Evolutionary conservation across 2,329 filamentous ascomycete genomes (phyloP), one percentile per base, ranked within the genome.

Genomic region (Xylaria sp.): DNA sequence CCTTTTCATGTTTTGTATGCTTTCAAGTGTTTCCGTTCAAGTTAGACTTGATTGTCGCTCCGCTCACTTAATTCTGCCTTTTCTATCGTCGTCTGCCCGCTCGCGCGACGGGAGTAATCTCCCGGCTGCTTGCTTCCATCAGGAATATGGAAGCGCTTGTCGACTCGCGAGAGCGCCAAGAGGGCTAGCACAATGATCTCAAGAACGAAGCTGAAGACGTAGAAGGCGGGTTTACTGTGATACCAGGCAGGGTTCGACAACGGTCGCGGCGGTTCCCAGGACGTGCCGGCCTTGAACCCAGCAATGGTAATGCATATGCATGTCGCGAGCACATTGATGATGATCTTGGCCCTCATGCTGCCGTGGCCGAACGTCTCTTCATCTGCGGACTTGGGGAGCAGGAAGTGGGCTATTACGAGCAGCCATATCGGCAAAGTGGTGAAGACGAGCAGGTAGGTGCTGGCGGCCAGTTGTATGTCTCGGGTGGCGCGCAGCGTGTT

Each of bases 201-300:
- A 3, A 81, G 71, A 6, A 74, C 66, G 65, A 81, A 82, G 44
- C 75, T 72, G 44, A 81, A 81, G 23, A 76, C 72, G 69, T 82
- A 82, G 62, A 82, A 81, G 0, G 76, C 76, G 1, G 76, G 68
- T 50, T 77, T 80, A 62, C 75, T 73, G 44, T 78, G 74, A 28
- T 78, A 82, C 70, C 80, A 73, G 10, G 78, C 73, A 4, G 76
- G 76, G 25, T 76, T 23, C 5, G 51, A 65, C 9, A 70, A 54
- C 0, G 70, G 74, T 4, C 72, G 72, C 9, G 75, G 74, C 3
- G 77, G 62, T 54, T 75, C 74, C 66, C 76, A 77, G 12, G 72
- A 32, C 3, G 72, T 72, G 15, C 79, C 78, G 0, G 77, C 37
- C 48, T 72, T 77, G 69, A 78, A 78, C 6, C 76, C 76, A 8